Base-by-base conservation (phyloP, 139 green algal species). In the Haematococcus lacustris region DNA sequence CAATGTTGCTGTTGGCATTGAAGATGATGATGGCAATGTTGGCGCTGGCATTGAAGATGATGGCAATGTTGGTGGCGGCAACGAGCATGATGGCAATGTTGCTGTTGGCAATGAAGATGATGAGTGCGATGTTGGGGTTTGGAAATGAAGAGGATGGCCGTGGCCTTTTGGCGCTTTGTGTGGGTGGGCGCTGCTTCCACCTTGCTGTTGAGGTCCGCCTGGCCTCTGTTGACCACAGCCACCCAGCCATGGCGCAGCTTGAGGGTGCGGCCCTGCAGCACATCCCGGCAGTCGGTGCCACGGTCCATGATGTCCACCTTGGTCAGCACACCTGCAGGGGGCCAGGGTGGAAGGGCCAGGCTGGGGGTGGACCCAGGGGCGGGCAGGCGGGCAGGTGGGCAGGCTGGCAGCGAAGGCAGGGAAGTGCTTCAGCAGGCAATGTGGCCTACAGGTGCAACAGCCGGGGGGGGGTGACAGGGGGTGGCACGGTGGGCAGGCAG, bases 221-320 rank as follows among this genome's bases (percentile, higher is more conserved):
- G 93, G 3, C 89, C 91, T 61, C 93, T 79, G 82, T 97, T 97
- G 26, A 97, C 91, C 1, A 97, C 91, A 21, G 86, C 93, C 70
- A 97, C 92, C 93, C 93, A 97, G 66, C 93, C 92, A 71, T 96
- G 88, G 72, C 90, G 89, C 70, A 97, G 80, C 57, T 69, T 57
- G 37, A 96, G 81, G 1, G 86, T 84, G 35, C 76, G 77, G 37
- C 91, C 91, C 69, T 91, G 67, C 65, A 97, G 82, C 35, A 97
- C 83, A n/a, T 96, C 91, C 17, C 89, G 79, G 76, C 84, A 89
- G 78, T 95, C 84, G 0, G 95, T 99, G 53, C 95, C 95, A 9
- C 89, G 87, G 79, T 99, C 95, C 95, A 98, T 98, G 80, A 99
- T 97, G 83, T 99, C 95, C 47, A 98, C 85, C 85, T 97, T 98